Conservation (phyloP, 2,329 filamentous ascomycete genomes). For the Chrysoporthe cubensis region DNA sequence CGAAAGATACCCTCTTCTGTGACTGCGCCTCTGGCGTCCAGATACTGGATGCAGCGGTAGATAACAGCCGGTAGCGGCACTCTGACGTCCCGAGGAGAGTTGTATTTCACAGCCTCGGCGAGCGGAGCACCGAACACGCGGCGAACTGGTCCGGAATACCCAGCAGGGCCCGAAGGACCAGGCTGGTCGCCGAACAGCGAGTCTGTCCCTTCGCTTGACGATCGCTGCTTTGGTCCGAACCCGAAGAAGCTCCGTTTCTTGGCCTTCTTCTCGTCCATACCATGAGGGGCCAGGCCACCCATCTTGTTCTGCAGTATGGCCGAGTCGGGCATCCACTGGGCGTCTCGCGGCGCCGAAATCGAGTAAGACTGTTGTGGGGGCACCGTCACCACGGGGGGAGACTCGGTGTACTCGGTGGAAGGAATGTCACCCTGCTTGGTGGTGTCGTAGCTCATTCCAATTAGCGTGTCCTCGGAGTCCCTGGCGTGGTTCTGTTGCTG, state of each 20-base stretch:
- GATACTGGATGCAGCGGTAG: constrained; percentile 92
- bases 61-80: constrained; percentile 88
- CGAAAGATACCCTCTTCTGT: constrained; percentile 95
- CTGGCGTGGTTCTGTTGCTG: constrained; percentile 32
- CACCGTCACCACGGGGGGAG: constrained; percentile 36
- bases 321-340: constrained; percentile 79
- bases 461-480: constrained; percentile 50
- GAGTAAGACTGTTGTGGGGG: constrained; percentile 48
- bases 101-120: constrained; percentile 82
- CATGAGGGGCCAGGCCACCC: constrained; percentile 48
- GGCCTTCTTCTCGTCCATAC: constrained; percentile 73
- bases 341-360: constrained; percentile 89
- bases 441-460: constrained; percentile 63
- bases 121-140: constrained; percentile 86
- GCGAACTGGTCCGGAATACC: constrained; percentile 59
- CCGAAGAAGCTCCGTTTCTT: constrained; percentile 81
- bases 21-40: constrained; percentile 79
- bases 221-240: constrained; percentile 64
- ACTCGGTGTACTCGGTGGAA: constrained; percentile 39
- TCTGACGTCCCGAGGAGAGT: constrained; percentile 71
- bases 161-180: constrained; percentile 45
- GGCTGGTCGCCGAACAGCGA: constrained; percentile 56
- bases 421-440: constrained; percentile 57
- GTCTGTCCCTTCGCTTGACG: constrained; percentile 63
- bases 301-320: constrained; percentile 84